These are phyloP conservation scores for Aquilaria sinensis DNA, from an alignment of 345 rosid species.

Conservation along the genomic window DNA sequence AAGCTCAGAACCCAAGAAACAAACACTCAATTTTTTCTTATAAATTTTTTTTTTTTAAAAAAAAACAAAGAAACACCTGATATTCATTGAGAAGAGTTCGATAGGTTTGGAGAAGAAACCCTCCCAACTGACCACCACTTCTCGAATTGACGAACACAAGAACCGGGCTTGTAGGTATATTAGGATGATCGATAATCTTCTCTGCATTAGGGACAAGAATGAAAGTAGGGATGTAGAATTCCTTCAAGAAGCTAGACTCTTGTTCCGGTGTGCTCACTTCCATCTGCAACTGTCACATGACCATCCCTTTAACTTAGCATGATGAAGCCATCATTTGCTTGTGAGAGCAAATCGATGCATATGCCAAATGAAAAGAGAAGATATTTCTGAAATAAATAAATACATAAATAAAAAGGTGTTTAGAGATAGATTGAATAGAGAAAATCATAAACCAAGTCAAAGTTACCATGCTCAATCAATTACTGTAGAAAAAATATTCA, in stretches of 20 bases:
- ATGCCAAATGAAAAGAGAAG: too few species aligned
- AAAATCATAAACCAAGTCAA: too few species aligned
- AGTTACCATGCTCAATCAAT: too few species aligned
- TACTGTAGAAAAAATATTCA: too few species aligned
- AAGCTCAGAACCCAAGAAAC: not conserved
- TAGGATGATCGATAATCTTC: slow-evolving; percentile 12
- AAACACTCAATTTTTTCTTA: not conserved
- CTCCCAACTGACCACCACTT: slow-evolving; percentile 91
- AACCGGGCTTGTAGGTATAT: slow-evolving; percentile 46
- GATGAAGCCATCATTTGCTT: too few species aligned
- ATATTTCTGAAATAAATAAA: too few species aligned
- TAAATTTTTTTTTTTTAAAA: too few species aligned
- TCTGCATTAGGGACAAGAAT: slow-evolving; percentile 40
- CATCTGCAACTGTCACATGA: slow-evolving; percentile 13
- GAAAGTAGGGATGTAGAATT: slow-evolving; percentile 54
- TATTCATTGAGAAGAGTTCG: slow-evolving; percentile 43
- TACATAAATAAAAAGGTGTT: too few species aligned
- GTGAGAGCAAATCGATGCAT: too few species aligned
- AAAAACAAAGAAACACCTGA: slow-evolving; percentile 36
- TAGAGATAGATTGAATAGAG: too few species aligned
- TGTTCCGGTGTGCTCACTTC: slow-evolving; percentile 29
- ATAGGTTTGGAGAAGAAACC: slow-evolving; percentile 61
- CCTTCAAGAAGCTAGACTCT: slow-evolving; percentile 16
- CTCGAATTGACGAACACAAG: slow-evolving; percentile 79
- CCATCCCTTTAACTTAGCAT: not conserved